Conservation (phyloP, 2,329 filamentous ascomycete species). For the Chaetomiaceae sp. region DNA sequence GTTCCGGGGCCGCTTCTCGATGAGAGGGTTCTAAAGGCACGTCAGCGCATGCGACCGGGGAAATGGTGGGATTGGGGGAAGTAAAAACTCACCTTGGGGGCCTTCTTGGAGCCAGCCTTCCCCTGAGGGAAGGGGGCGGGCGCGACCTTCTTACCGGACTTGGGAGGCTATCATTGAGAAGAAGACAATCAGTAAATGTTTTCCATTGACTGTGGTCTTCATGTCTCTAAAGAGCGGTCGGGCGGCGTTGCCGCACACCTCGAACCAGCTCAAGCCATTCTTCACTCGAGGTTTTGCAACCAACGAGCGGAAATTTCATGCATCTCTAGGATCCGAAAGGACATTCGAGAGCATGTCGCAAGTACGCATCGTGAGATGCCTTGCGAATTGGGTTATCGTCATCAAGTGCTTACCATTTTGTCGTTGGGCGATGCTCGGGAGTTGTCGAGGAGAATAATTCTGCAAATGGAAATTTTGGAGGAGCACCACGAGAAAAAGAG, state of each 20-base stretch:
- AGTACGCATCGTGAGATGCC: constrained; percentile 24
- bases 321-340: constrained; percentile 32
- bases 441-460: constrained; percentile 34
- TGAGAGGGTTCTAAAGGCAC: constrained; percentile 81
- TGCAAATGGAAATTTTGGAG: constrained; percentile 20
- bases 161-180: constrained; percentile 99
- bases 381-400: constrained; percentile 26
- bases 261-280: constrained; percentile 60
- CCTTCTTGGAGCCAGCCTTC: constrained; percentile 92
- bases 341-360: constrained; percentile 28
- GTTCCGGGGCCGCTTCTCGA: constrained; percentile 97
- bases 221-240: constrained; percentile 82
- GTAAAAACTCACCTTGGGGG: constrained; percentile 80
- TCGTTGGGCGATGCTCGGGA: constrained; percentile 47
- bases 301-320: constrained; percentile 38
- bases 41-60: constrained; percentile 21
- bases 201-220: constrained; percentile 72
- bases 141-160: constrained; percentile 96
- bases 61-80: not conserved
- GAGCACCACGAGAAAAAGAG: constrained; percentile 22
- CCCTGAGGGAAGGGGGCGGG: constrained; percentile 92
- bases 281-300: constrained; percentile 48
- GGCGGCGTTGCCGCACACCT: constrained; percentile 50
- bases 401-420: constrained; percentile 58
- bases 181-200: constrained; percentile 92